Conservation (phyloP, 768 basidiomycete species). For the Agaricus sinodeliciosus region DNA sequence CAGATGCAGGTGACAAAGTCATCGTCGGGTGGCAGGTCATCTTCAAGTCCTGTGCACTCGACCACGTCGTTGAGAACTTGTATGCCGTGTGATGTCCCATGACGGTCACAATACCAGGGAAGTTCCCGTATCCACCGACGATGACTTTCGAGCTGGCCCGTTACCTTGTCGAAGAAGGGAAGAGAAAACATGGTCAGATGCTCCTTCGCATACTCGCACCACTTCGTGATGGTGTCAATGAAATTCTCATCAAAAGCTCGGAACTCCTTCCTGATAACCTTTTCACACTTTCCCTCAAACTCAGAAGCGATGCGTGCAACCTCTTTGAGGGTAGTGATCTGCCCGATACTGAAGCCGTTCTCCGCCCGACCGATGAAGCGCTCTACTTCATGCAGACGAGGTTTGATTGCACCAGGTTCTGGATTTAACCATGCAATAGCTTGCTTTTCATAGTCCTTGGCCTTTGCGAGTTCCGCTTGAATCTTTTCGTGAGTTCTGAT, state of each 20-base stretch:
- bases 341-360: conserved; percentile 68
- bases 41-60: conserved; percentile 67
- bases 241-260: conserved; percentile 52
- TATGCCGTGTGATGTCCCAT: conserved; percentile 57
- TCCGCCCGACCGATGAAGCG: conserved; percentile 64
- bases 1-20: conserved; percentile 88
- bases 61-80: conserved; percentile 68
- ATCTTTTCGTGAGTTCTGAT: conserved; percentile 59
- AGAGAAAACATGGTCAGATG: conserved; percentile 70
- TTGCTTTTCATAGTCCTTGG: conserved; percentile 74
- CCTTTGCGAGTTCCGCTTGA: conserved; percentile 56
- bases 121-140: conserved; percentile 66
- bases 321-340: conserved; percentile 58
- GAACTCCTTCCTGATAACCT: conserved; percentile 61
- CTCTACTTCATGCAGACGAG: conserved; percentile 63
- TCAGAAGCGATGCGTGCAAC: conserved; percentile 74
- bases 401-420: conserved; percentile 47
- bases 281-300: conserved; percentile 69
- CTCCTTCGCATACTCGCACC: conserved; percentile 65
- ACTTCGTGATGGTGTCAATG: conserved; percentile 66
- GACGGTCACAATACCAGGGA: conserved; percentile 74
- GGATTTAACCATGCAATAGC: conserved; percentile 64
- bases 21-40: conserved; percentile 72
- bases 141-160: conserved; percentile 60
- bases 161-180: conserved; percentile 66